Evolutionary conservation across 495 filamentous ascomycete genomes (phyloP), one percentile per base, ranked within the genome.

Genomic region (Chaetomidium leptoderma): DNA sequence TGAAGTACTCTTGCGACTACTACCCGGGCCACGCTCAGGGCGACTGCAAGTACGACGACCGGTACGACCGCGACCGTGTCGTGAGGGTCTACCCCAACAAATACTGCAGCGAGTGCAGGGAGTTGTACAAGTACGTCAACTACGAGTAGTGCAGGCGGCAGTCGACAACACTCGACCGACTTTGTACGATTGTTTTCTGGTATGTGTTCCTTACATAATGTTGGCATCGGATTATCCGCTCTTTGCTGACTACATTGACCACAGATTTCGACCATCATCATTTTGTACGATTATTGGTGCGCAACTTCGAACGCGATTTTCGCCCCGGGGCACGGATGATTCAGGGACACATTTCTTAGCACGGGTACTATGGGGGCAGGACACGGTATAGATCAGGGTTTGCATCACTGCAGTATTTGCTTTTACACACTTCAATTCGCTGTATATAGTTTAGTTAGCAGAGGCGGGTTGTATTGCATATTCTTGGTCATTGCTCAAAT

Each of bases 1-100:
- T 53, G 51, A 11, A 21, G 16, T 59, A 59, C 51, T 59, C 57
- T 19, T 59, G 57, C 21, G 33, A 36, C 10, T 14, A 30, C 7
- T 40, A 55, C 14, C 46, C 40, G n/a, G 42, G 57, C 19, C 42
- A 48, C 10, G 39, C 30, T 6, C 55, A 59, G 32, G 57, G 57
- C 16, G 7, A 17, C 13, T 59, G 57, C 51, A 23, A 24, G 6
- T 55, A 45, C 40, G 14, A 37, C 40, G 17, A 32, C 17, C 33
- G 49, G 2, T 21, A 11, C 42, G 16, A 36, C 30, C 27, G 30
- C 27, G n/a, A n/a, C 19, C 53, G 42, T 2, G 40, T 24, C n/a
- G 16, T 16, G 16, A 5, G 4, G 13, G 21, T 26, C 40, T 35
- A 17, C 30, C 10, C 2, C 53, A 5, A 16, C 10, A 30, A 23